Evolutionary conservation across 2,329 filamentous ascomycete species (phyloP), one percentile per base, ranked within the genome.

Genomic region (Neopestalotiopsis rosae): DNA sequence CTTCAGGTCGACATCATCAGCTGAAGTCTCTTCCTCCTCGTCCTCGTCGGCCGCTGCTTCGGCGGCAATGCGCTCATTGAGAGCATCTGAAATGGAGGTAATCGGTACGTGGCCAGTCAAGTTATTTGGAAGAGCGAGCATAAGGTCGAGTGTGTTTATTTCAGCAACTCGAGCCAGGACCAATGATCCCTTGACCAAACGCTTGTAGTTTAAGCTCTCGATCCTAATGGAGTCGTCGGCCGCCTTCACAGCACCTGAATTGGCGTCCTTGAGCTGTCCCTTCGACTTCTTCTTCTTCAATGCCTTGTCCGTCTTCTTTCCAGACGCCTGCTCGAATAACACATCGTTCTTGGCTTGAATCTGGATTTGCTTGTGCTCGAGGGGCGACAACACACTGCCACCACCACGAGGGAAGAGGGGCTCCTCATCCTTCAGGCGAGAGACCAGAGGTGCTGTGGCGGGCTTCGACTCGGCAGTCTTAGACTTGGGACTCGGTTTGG

Each of bases 341-440:
- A 95, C 96, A 84, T 99, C 96, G 75, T 92, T 91, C 77, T 93
- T 96, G 61, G 96, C 96, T 81, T 98, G 92, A 69, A 97, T 91
- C 76, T 96, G 92, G 71, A 99, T 98, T 81, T 98, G 94, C 83
- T 97, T 98, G 79, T 97, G 93, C 80, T 99, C 96, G 65, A 99
- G 85, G 24, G 96, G 95, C 1, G 96, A 98, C 78, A 99, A 84
- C 66, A 97, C 87, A 77, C 94, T 97, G 66, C 90, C 95, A 58
- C 96, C 97, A 68, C 96, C 96, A 86, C 96, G 90, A 73, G 96
- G 95, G 76, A 99, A 99, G 59, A 95, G 87, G 42, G 91, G 91
- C 78, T 98, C 96, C 73, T 98, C 96, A 73, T 96, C 92, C 79
- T 87, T 90, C 65, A 89, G 77, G 12, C 83, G 77, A 49, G 86